Evolutionary conservation across 208 protist species (phyloP).

Genomic region (Trypanosoma theileri): DNA sequence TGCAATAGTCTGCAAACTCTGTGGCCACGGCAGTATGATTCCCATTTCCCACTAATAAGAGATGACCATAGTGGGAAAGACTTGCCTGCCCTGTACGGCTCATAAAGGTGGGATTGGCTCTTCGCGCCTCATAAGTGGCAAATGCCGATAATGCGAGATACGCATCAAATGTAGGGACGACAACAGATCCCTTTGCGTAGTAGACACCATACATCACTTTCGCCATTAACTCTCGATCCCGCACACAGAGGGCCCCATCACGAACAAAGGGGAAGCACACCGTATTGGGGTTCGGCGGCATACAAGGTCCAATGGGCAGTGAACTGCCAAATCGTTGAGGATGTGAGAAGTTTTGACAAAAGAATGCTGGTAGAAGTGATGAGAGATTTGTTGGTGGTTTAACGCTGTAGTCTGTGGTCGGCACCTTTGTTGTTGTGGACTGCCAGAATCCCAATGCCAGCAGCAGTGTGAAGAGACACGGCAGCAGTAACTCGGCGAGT

Average conservation of each 20-base stretch:
- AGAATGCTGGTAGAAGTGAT: conserved; percentile 26
- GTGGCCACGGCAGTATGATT: conserved; percentile 30
- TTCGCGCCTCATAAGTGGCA: conserved; percentile 34
- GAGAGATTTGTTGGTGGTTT: conserved; percentile 12
- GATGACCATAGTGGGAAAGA: conserved; percentile 66
- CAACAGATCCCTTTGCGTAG: conserved; percentile 37
- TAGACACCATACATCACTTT: conserved; percentile 39
- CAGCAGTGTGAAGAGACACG: conserved; percentile 60
- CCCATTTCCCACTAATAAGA: conserved; percentile 48
- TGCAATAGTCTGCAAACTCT: conserved; percentile 57
- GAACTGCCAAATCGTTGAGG: conserved; percentile 2
- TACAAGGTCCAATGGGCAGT: conserved; percentile 23
- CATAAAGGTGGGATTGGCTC: conserved; percentile 50
- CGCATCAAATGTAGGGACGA: conserved; percentile 47
- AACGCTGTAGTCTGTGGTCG: conserved; percentile 30
- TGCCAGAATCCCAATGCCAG: conserved; percentile 61
- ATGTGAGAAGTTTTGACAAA: conserved; percentile 25
- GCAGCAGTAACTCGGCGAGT: conserved; percentile 58
- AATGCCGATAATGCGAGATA: conserved; percentile 58
- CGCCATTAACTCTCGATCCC: conserved; percentile 4
- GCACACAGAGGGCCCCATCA: conserved; percentile 23
- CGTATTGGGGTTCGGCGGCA: conserved; percentile 35
- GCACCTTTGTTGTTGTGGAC: conserved; percentile 28
- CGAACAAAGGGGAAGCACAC: conserved; percentile 32
- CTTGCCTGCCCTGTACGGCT: conserved; percentile 39